Base-by-base conservation (phyloP, 108 stramenopile species). In the Cyclotella baltica region DNA sequence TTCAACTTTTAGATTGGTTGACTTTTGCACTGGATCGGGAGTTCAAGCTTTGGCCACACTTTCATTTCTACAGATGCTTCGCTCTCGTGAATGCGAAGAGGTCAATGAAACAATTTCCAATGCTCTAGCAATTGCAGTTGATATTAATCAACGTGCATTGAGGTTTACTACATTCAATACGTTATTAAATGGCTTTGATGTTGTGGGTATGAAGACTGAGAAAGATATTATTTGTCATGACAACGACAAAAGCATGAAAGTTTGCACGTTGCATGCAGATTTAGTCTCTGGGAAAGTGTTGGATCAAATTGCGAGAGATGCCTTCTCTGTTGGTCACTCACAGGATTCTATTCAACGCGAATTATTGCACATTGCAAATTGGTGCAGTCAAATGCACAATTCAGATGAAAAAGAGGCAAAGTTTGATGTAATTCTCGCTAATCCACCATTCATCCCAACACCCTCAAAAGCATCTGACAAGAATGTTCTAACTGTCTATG, bases 361-460 rank as follows among this genome's bases (percentile, higher is more conserved):
- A n/a, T n/a, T n/a, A n/a, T n/a, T n/a, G n/a, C n/a, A n/a, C n/a
- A n/a, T n/a, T n/a, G n/a, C n/a, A n/a, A n/a, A n/a, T n/a, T n/a
- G n/a, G n/a, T n/a, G n/a, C n/a, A n/a, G n/a, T n/a, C n/a, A n/a
- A n/a, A n/a, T n/a, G n/a, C n/a, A n/a, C n/a, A n/a, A n/a, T n/a
- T n/a, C n/a, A n/a, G n/a, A n/a, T 22, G 31, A 56, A 56, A 40
- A 28, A 34, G 57, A 75, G 16, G 20, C 25, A 73, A 77, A 59
- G 43, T 85, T 86, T 50, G 88, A 89, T 72, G 34, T 90, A 15
- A 68, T 96, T 18, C 64, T 95, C 8, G 87, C 93, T 10, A 96
- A 96, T 85, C 96, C 96, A 34, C 96, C 96, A 25, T 96, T 96
- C 73, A 88, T 96, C 19, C 96, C 96, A 13, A 89, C 91, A 11